Conservation (phyloP, 2,329 filamentous ascomycete species). For the Coleophoma cylindrospora region DNA sequence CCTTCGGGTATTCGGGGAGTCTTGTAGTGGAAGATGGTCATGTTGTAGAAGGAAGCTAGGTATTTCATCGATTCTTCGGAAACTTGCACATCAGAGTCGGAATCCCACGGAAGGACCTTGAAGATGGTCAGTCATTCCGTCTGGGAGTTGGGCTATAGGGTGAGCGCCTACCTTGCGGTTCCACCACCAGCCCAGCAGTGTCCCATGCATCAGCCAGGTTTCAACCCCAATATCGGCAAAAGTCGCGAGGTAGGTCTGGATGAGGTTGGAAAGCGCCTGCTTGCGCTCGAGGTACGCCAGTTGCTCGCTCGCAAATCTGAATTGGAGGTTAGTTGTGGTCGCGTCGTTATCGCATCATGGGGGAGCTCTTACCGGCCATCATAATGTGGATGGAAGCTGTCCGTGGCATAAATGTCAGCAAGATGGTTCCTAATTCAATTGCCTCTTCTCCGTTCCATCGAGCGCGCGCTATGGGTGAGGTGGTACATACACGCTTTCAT, state of each 20-base stretch:
- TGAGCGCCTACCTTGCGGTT: conserved; percentile 37
- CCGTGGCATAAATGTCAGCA: conserved; percentile 7
- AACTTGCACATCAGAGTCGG: conserved; percentile 62
- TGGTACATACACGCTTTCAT: conserved; percentile 24
- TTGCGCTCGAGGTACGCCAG: conserved; percentile 34
- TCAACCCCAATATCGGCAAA: conserved; percentile 51
- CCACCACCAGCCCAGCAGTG: conserved; percentile 87
- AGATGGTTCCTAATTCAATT: not conserved
- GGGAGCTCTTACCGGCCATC: conserved; percentile 26
- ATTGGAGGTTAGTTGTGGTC: not conserved
- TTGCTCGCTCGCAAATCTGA: conserved; percentile 31
- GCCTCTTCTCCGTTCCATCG: not conserved
- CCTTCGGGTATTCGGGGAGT: conserved; percentile 26
- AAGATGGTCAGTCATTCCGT: conserved; percentile 18
- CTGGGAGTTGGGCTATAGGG: conserved; percentile 2
- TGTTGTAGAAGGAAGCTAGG: conserved; percentile 43
- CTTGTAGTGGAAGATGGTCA: conserved; percentile 28
- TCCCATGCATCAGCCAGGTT: conserved; percentile 67
- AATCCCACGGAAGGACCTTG: conserved; percentile 75
- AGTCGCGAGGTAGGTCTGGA: conserved; percentile 68
- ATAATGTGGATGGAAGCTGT: conserved; percentile 32
- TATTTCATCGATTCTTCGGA: conserved; percentile 49
- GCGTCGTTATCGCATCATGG: not conserved
- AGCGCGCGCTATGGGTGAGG: no score
- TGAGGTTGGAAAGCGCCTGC: conserved; percentile 61